A percentile compares a stretch with the other conserved stretches of the same genome.
These are phyloP conservation scores for Tulasnella calospora DNA, from an alignment of 768 basidiomycete species.

Conservation along the genomic window DNA sequence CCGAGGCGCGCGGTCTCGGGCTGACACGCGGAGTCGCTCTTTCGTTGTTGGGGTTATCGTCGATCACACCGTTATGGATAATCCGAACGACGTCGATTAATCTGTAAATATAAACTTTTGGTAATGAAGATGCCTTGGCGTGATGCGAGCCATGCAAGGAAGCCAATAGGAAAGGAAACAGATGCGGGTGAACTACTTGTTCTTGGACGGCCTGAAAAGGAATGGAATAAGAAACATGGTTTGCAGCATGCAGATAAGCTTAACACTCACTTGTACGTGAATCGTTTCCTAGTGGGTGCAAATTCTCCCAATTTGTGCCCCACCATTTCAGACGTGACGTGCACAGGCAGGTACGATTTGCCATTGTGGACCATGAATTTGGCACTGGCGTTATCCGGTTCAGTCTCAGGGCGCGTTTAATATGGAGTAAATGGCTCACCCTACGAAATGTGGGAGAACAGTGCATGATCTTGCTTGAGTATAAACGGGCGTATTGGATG, in stretches of 20 bases:
- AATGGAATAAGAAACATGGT: background rate
- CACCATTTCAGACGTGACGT: slow-evolving; percentile 94
- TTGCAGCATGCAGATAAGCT: background rate
- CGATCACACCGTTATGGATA: background rate
- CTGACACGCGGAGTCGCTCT: background rate
- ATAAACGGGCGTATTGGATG: slow-evolving; percentile 77
- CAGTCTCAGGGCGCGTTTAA: background rate
- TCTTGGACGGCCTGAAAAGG: slow-evolving; percentile 16
- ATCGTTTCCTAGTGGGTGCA: slow-evolving; percentile 80
- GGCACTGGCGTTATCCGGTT: slow-evolving; percentile 46
- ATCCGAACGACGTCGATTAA: slow-evolving; percentile 2
- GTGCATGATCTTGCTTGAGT: slow-evolving; percentile 88
- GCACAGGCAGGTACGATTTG: slow-evolving; percentile 78
- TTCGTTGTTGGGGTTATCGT: background rate
- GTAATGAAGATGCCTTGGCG: background rate
- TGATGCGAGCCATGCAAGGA: background rate
- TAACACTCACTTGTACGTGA: slow-evolving; percentile 73
- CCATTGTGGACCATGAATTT: slow-evolving; percentile 94
- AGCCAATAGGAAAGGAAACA: background rate
- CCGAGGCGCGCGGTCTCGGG: background rate
- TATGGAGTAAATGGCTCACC: slow-evolving; percentile 50
- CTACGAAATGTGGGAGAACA: slow-evolving; percentile 92
- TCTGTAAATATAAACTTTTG: background rate
- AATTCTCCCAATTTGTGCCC: slow-evolving; percentile 98
- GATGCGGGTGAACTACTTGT: slow-evolving; percentile 4